Percentiles rank a stretch among this genome's conserved stretches.
Evolutionary conservation across 106 monocot genomes (phyloP).

Genomic region (Acorus calamus): DNA sequence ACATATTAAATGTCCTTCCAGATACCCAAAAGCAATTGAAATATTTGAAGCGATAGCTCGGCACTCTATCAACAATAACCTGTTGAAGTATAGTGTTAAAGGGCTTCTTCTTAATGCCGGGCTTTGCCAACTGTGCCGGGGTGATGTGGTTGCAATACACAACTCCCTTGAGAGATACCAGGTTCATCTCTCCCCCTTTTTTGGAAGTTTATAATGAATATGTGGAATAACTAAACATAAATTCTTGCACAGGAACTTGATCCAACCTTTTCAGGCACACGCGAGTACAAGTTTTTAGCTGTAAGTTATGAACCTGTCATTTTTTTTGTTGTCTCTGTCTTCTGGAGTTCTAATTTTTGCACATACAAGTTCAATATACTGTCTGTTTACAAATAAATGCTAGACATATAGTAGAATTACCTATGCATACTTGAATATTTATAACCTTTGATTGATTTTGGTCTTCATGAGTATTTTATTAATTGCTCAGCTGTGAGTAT

Average conservation of each 20-base stretch:
- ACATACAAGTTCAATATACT: neutral
- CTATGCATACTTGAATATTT: no score
- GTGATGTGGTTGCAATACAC: slow-evolving; percentile 64
- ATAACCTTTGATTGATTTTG: no score
- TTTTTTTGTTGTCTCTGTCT: neutral
- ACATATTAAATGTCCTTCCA: neutral
- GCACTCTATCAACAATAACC: slow-evolving; percentile 63
- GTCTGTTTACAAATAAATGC: neutral
- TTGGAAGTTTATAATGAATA: neutral
- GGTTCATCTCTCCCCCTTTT: slow-evolving; percentile 17
- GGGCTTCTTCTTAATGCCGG: slow-evolving; percentile 88
- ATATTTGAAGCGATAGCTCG: slow-evolving; percentile 74
- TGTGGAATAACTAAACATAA: neutral
- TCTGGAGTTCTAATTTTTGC: neutral
- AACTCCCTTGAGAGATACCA: slow-evolving; percentile 74
- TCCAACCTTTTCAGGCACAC: slow-evolving; percentile 64
- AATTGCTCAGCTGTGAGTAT: neutral
- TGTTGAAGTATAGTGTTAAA: slow-evolving; percentile 84
- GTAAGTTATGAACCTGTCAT: slow-evolving; percentile 15
- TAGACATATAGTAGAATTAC: no score
- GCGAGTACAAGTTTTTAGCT: slow-evolving; percentile 62
- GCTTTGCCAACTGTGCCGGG: slow-evolving; percentile 80
- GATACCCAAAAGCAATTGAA: slow-evolving; percentile 80
- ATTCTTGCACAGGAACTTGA: slow-evolving; percentile 44
- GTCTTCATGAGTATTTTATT: neutral